Percentiles rank a stretch among this genome's conserved stretches.
Evolutionary conservation across 2,329 filamentous ascomycete genomes (phyloP).

Genomic region (Aspergillus fructus): DNA sequence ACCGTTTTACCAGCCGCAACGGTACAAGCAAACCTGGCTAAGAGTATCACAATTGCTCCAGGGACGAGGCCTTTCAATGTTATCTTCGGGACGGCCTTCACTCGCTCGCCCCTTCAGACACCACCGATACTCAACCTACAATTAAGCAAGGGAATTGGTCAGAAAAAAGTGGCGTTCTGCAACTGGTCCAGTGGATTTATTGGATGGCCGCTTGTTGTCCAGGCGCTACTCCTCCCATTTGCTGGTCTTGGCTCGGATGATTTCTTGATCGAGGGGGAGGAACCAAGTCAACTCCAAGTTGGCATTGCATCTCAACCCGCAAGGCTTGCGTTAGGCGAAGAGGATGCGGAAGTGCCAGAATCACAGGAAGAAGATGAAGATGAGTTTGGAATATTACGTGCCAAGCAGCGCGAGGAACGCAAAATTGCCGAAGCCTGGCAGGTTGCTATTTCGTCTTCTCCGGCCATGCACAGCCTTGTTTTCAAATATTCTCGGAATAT

Average conservation of each 20-base stretch:
- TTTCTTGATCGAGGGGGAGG: conserved; percentile 17
- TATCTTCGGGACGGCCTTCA: conserved; percentile 28
- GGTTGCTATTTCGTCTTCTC: conserved; percentile 29
- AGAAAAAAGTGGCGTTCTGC: conserved; percentile 30
- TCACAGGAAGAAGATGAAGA: conserved; percentile 20
- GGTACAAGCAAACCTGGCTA: conserved; percentile 30
- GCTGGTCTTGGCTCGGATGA: conserved; percentile 24
- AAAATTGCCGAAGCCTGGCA: conserved; percentile 36
- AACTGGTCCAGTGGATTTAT: conserved; percentile 41
- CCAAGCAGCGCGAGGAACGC: conserved; percentile 20
- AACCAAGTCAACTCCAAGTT: conserved; percentile 34
- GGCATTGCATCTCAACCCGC: conserved; percentile 31
- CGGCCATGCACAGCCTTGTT: conserved; percentile 27
- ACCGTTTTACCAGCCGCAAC: conserved; percentile 32
- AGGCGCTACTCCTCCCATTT: conserved; percentile 24
- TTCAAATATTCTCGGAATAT: conserved; percentile 39
- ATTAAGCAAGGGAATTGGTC: conserved; percentile 31
- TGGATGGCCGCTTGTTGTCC: conserved; percentile 32
- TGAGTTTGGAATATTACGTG: conserved; percentile 14
- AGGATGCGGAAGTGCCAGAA: conserved; percentile 23
- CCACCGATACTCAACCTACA: conserved; percentile 34
- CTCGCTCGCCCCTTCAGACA: conserved; percentile 25
- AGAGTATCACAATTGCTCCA: conserved; percentile 30
- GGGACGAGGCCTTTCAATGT: conserved; percentile 36
- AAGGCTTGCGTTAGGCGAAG: conserved; percentile 15